phyloP scores from a whole-genome alignment of 805 yeast genomes.

The Zygoascus ofunaensis region DNA sequence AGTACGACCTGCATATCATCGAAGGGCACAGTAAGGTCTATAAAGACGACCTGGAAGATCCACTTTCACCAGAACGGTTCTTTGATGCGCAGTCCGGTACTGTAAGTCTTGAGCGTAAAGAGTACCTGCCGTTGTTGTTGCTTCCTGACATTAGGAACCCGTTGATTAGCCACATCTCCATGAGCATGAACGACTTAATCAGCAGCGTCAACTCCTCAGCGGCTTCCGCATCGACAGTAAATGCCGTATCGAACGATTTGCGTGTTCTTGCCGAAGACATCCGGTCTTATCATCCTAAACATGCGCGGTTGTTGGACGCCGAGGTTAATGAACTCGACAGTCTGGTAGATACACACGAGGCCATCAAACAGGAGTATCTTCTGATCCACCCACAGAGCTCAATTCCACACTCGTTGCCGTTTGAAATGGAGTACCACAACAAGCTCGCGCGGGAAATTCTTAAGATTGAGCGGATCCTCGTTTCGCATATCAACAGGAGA shows the following conservation, averaged over 20 bases:
- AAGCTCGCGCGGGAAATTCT: constrained; percentile 17
- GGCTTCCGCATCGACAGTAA: constrained; percentile 17
- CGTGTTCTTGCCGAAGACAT: constrained; percentile 13
- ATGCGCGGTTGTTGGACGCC: constrained; percentile 11
- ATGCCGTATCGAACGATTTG: constrained; percentile 12
- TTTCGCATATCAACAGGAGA: constrained; percentile 15
- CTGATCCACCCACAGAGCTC: not conserved
- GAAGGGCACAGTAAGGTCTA: not conserved
- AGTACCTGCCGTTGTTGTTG: constrained; percentile 21
- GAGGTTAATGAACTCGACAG: constrained; percentile 12
- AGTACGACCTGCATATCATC: not conserved
- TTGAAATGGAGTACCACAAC: constrained; percentile 10
- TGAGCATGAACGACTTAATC: constrained; percentile 23
- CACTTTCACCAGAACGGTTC: constrained; percentile 16
- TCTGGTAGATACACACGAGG: constrained; percentile 9
- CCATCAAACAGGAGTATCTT: constrained; percentile 6
- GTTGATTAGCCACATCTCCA: constrained; percentile 16
- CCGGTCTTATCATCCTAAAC: constrained; percentile 8
- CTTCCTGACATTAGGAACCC: constrained; percentile 21
- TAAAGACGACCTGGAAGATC: constrained; percentile 10
- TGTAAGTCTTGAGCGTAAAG: constrained; percentile 16
- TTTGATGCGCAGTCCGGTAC: constrained; percentile 21
- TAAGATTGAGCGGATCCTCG: constrained; percentile 17
- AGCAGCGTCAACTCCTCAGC: constrained; percentile 21
- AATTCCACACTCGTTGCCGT: not conserved